These are phyloP conservation scores for Ophiostoma angusticollis DNA, from an alignment of 2,329 filamentous ascomycete genomes.

Conservation along the genomic window DNA sequence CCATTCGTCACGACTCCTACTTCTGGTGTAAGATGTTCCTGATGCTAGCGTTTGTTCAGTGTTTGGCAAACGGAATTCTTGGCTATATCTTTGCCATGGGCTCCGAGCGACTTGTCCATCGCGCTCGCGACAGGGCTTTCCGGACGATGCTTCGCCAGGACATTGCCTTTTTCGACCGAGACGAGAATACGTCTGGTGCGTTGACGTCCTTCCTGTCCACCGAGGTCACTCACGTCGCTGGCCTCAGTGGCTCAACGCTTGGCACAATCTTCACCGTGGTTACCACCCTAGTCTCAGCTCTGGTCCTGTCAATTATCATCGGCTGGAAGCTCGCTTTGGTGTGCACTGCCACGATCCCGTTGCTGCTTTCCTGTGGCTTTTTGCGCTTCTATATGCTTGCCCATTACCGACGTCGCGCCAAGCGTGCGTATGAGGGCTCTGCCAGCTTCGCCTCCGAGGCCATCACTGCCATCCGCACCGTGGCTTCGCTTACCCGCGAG, in stretches of 20 bases:
- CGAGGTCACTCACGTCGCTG: slow-evolving; percentile 78
- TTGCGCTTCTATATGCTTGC: slow-evolving; percentile 52
- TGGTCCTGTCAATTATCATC: slow-evolving; percentile 33
- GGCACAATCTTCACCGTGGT: slow-evolving; percentile 71
- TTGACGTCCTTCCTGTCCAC: slow-evolving; percentile 82
- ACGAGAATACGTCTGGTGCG: slow-evolving; percentile 80
- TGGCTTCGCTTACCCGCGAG: slow-evolving; percentile 82
- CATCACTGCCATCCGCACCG: slow-evolving; percentile 85
- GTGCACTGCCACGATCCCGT: slow-evolving; percentile 26
- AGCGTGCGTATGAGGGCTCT: slow-evolving; percentile 65
- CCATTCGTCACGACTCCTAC: slow-evolving; percentile 57
- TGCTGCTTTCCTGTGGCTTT: slow-evolving; percentile 28
- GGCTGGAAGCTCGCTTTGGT: slow-evolving; percentile 33
- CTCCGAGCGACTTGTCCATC: slow-evolving; percentile 74
- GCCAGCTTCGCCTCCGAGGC: slow-evolving; percentile 87
- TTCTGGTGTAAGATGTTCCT: slow-evolving; percentile 88
- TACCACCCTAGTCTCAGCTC: slow-evolving; percentile 67
- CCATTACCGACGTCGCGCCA: slow-evolving; percentile 65
- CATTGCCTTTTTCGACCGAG: slow-evolving; percentile 78
- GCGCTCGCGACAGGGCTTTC: slow-evolving; percentile 73
- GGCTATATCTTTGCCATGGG: slow-evolving; percentile 69
- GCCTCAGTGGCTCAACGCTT: slow-evolving; percentile 75
- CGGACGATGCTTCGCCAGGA: slow-evolving; percentile 83
- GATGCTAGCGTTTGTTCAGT: slow-evolving; percentile 64
- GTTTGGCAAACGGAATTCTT: slow-evolving; percentile 55